Evolutionary conservation across 176 grass and related monocot genomes (phyloP).

Genomic region (Tillandsia leiboldiana): DNA sequence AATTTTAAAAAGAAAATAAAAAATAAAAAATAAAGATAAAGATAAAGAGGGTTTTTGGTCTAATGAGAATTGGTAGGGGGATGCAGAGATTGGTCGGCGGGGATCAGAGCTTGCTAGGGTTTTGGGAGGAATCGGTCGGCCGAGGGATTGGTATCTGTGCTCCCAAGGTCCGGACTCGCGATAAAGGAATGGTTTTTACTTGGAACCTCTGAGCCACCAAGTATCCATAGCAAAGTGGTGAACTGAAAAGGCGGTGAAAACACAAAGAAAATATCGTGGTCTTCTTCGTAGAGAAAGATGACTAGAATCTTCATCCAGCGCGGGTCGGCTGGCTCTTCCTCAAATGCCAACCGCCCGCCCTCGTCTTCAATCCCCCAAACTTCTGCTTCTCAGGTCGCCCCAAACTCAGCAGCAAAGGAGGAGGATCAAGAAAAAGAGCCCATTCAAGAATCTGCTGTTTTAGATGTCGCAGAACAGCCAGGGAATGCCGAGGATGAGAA

Average conservation of each 20-base stretch:
- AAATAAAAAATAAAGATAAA: background rate
- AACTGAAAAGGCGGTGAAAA: constrained; percentile 4
- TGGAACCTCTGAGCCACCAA: constrained; percentile 14
- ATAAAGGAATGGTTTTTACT: constrained; percentile 39
- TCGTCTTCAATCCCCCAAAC: constrained; percentile 32
- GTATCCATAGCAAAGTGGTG: constrained; percentile 10
- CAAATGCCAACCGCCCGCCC: constrained; percentile 43
- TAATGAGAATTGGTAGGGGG: constrained; percentile 84
- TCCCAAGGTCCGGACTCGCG: constrained; percentile 64
- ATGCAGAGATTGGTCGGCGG: constrained; percentile 55
- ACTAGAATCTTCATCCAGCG: constrained; percentile 95
- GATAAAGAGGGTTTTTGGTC: constrained; percentile 26
- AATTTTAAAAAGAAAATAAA: no score
- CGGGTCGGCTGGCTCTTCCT: constrained; percentile 66
- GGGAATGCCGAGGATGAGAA: constrained; percentile 46
- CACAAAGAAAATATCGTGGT: constrained; percentile 2
- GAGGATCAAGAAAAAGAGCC: constrained; percentile 29
- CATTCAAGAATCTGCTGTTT: constrained; percentile 18
- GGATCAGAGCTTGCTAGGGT: constrained; percentile 45
- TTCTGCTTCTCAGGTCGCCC: constrained; percentile 28
- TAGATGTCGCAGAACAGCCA: constrained; percentile 13
- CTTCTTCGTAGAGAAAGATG: constrained; percentile 33
- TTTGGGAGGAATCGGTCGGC: constrained; percentile 30
- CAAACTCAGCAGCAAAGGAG: constrained; percentile 31
- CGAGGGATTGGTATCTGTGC: constrained; percentile 36